These are phyloP conservation scores for Leccinum fuscescens DNA, from an alignment of 1,284 basidiomycete genomes.

Conservation along the genomic window DNA sequence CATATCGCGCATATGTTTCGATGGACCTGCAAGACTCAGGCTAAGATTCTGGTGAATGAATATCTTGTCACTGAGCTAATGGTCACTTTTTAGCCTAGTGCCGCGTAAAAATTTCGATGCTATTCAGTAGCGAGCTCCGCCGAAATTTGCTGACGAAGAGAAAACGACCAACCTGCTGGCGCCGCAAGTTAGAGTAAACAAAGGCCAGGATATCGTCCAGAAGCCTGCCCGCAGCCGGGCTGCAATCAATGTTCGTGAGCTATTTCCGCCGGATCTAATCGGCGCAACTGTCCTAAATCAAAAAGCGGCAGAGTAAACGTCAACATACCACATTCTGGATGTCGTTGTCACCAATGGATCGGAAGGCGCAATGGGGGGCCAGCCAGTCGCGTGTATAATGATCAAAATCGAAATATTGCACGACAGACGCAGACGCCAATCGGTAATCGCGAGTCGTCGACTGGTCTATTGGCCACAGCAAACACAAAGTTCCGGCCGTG, in stretches of 20 bases:
- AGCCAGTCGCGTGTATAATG: slow-evolving; percentile 3
- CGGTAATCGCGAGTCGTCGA: not conserved
- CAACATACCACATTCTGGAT: slow-evolving; percentile 11
- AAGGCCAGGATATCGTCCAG: not conserved
- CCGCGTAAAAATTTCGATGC: not conserved
- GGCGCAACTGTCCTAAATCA: slow-evolving; percentile 18
- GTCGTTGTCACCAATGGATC: not conserved
- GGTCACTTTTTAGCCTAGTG: not conserved
- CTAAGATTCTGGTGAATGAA: not conserved
- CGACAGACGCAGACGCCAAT: not conserved
- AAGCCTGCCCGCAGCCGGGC: slow-evolving; percentile 6
- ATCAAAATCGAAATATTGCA: not conserved
- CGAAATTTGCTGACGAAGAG: not conserved
- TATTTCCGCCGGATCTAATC: slow-evolving; percentile 30
- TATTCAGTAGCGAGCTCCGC: slow-evolving; percentile 2
- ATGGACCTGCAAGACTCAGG: not conserved
- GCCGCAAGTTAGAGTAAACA: slow-evolving; percentile 10
- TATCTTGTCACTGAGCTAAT: not conserved
- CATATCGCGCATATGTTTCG: not conserved
- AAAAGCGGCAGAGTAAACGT: slow-evolving; percentile 11
- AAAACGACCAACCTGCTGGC: not conserved
- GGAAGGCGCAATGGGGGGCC: slow-evolving; percentile 1
- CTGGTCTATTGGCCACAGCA: not conserved
- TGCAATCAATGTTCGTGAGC: slow-evolving; percentile 13
- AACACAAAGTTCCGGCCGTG: slow-evolving; percentile 4